These are phyloP conservation scores for Dysphania ambrosioides DNA, from an alignment of 148 eudicot species.

Conservation along the genomic window DNA sequence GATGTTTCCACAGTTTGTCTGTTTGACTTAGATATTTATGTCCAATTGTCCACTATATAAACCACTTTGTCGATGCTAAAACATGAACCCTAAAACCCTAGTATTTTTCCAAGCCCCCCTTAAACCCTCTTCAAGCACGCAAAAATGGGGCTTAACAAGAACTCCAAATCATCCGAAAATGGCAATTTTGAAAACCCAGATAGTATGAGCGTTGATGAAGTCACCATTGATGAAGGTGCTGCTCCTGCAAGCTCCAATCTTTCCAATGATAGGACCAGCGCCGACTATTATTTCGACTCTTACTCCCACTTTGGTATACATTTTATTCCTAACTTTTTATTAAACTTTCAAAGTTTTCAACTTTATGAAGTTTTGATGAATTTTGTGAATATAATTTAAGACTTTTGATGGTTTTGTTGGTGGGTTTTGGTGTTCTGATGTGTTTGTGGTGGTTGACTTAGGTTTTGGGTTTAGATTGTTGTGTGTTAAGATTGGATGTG, in stretches of 20 bases:
- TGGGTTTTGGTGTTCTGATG: neutral
- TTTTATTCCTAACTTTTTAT: neutral
- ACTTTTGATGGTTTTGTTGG: neutral
- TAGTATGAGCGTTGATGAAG: constrained; percentile 41
- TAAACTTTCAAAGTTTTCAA: neutral
- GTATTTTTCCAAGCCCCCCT: neutral
- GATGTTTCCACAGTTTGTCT: no score
- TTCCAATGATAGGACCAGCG: constrained; percentile 74
- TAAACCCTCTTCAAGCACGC: constrained; percentile 19
- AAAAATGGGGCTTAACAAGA: constrained; percentile 41
- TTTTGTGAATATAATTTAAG: no score
- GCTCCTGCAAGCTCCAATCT: constrained; percentile 49
- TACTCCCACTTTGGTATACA: constrained; percentile 88
- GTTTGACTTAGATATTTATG: neutral
- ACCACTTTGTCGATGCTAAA: neutral
- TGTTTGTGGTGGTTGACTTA: neutral
- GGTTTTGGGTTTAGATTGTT: neutral
- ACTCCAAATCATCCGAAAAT: constrained; percentile 14
- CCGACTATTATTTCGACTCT: constrained; percentile 97
- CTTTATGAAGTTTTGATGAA: neutral
- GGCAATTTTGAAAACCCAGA: constrained; percentile 22
- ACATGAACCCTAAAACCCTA: constrained; percentile 31
- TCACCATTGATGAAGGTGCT: constrained; percentile 35
- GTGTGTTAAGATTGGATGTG: neutral
- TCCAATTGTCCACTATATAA: neutral